Evolutionary conservation across 768 basidiomycete species (phyloP).

Genomic region (Suillus tomentosus): DNA sequence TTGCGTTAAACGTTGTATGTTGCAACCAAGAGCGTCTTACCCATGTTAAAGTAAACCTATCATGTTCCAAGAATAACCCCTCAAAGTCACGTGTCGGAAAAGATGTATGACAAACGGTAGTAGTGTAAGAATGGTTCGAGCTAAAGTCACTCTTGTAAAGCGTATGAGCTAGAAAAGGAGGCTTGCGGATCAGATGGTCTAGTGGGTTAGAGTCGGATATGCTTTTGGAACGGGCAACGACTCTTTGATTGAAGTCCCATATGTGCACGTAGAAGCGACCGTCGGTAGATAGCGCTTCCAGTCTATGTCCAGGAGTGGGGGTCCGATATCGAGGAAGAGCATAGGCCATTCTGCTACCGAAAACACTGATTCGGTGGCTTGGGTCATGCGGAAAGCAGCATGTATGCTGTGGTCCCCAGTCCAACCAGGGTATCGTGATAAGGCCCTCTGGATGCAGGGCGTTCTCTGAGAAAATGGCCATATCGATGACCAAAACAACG

Average conservation of each 20-base stretch:
- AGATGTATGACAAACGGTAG: neutral
- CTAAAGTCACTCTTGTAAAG: neutral
- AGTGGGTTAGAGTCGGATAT: neutral
- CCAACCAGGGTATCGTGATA: neutral
- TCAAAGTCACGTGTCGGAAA: neutral
- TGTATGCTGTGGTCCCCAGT: neutral
- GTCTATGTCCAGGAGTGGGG: neutral
- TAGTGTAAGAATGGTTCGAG: neutral
- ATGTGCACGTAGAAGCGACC: neutral
- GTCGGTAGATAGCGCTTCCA: neutral
- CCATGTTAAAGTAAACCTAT: neutral
- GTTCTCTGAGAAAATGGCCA: neutral
- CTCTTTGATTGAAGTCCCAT: neutral
- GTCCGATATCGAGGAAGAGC: constrained; percentile 1
- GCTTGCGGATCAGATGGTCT: neutral
- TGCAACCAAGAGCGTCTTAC: neutral
- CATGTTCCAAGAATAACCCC: neutral
- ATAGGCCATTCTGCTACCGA: neutral
- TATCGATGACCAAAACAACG: neutral
- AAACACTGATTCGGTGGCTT: neutral
- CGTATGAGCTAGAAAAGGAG: neutral
- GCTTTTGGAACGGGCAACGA: neutral
- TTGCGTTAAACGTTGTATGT: neutral
- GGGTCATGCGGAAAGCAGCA: neutral
- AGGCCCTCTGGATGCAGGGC: neutral